These are phyloP conservation scores for Brassica juncea DNA, from an alignment of 345 rosid species.

Conservation along the genomic window DNA sequence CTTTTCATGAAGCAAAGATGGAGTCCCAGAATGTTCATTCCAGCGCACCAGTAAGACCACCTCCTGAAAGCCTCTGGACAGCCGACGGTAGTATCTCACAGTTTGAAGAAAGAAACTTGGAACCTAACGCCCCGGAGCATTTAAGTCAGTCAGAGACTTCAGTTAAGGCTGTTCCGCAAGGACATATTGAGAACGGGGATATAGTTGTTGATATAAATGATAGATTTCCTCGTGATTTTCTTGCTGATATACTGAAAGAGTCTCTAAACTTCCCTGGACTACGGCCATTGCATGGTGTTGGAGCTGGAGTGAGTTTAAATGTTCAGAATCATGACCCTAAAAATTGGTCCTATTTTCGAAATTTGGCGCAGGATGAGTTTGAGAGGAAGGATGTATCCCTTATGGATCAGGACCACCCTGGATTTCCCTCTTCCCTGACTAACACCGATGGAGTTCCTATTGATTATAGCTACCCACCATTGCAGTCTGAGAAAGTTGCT, in stretches of 20 bases:
- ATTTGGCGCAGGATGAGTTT: slow-evolving; percentile 79
- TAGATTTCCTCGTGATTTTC: slow-evolving; percentile 80
- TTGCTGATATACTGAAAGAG: slow-evolving; percentile 68
- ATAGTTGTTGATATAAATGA: slow-evolving; percentile 89
- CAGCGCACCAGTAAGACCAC: slow-evolving; percentile 46
- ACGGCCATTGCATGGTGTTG: slow-evolving; percentile 58
- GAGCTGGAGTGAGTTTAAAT: slow-evolving; percentile 75
- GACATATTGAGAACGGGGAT: slow-evolving; percentile 66
- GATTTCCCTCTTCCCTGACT: slow-evolving; percentile 59
- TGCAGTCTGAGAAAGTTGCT: slow-evolving; percentile 45
- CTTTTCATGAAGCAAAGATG: slow-evolving; percentile 46
- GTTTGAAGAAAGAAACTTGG: slow-evolving; percentile 40
- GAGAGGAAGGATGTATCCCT: slow-evolving; percentile 74
- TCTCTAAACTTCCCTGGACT: slow-evolving; percentile 50
- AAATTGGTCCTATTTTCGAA: slow-evolving; percentile 92
- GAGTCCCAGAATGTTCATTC: slow-evolving; percentile 53
- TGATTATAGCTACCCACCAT: slow-evolving; percentile 45
- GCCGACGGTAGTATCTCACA: slow-evolving; percentile 53
- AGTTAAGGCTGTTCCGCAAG: slow-evolving; percentile 39
- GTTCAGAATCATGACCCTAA: slow-evolving; percentile 80
- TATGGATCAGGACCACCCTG: slow-evolving; percentile 91
- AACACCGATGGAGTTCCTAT: slow-evolving; percentile 52
- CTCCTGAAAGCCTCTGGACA: slow-evolving; percentile 46
- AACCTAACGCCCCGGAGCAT: slow-evolving; percentile 36
- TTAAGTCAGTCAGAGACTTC: slow-evolving; percentile 34